These are phyloP conservation scores for Ganoderma leucocontextum DNA, from an alignment of 1,284 basidiomycete species.

Conservation along the genomic window DNA sequence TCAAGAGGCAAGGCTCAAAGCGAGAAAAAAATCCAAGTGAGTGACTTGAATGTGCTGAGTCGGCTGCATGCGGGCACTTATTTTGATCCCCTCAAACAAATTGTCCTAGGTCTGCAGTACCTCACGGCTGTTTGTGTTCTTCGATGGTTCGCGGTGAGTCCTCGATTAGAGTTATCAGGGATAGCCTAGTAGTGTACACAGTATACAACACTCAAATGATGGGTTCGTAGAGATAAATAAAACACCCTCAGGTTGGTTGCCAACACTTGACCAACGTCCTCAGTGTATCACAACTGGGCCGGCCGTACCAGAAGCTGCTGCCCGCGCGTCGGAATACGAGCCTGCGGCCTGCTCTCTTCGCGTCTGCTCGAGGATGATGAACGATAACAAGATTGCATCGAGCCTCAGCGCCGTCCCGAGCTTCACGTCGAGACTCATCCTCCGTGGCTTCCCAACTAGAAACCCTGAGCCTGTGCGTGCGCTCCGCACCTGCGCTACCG, in stretches of 20 bases:
- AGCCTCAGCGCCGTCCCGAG: neutral
- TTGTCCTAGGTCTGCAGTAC: too few relatives aligned
- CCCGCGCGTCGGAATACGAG: slow-evolving; percentile 1
- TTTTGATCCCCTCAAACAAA: too few relatives aligned
- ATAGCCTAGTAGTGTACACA: neutral
- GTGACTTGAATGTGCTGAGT: too few relatives aligned
- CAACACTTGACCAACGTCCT: neutral
- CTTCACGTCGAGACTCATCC: slow-evolving; percentile 3
- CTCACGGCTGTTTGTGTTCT: neutral
- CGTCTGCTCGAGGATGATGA: neutral
- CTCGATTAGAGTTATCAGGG: neutral
- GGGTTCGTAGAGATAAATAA: neutral
- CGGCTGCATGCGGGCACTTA: too few relatives aligned
- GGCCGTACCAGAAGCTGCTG: neutral
- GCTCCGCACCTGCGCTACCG: slow-evolving; percentile 5
- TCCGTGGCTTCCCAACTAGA: neutral
- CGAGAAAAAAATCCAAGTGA: too few relatives aligned
- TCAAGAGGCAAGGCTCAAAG: too few relatives aligned
- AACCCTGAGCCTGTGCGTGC: slow-evolving; percentile 10
- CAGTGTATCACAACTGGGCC: neutral
- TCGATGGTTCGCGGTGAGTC: neutral
- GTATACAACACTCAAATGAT: neutral
- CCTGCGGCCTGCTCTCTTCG: neutral
- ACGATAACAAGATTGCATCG: neutral
- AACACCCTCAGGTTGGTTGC: neutral